These are phyloP conservation scores for Cylindrodendrum hubeiense DNA, from an alignment of 2,329 filamentous ascomycete species.

Conservation along the genomic window DNA sequence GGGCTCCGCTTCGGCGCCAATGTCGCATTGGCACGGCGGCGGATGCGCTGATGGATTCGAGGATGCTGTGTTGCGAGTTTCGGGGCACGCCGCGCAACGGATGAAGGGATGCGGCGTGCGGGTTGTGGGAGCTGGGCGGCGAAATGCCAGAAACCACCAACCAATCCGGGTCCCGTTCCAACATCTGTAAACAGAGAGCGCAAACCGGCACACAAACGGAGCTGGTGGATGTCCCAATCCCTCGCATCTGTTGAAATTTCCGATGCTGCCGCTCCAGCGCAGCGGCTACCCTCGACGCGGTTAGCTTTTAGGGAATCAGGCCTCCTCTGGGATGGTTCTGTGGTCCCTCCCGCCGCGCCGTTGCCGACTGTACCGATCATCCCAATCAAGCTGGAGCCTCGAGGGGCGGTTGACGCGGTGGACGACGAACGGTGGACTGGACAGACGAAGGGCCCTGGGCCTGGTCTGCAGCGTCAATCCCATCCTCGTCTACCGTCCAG, in stretches of 20 bases:
- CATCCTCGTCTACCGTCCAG: slow-evolving; percentile 4
- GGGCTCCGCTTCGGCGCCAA: slow-evolving; percentile 17
- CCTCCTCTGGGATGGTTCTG: slow-evolving; percentile 18
- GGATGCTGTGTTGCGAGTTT: slow-evolving; percentile 19
- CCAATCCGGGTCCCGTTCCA: not conserved
- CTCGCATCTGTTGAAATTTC: slow-evolving; percentile 16
- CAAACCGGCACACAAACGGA: not conserved
- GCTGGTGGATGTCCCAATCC: not conserved
- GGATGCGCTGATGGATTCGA: slow-evolving; percentile 7
- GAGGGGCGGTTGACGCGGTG: slow-evolving; percentile 32
- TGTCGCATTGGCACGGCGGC: slow-evolving; percentile 18
- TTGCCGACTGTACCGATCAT: slow-evolving; percentile 40
- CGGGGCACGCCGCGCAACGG: slow-evolving; percentile 14
- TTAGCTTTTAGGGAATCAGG: slow-evolving; percentile 21
- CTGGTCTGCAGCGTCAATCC: slow-evolving; percentile 23
- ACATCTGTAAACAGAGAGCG: not conserved
- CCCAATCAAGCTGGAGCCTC: slow-evolving; percentile 28
- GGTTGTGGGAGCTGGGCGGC: not conserved
- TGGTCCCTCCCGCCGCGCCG: slow-evolving; percentile 19
- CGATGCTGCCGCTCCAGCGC: slow-evolving; percentile 14
- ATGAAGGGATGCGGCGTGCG: slow-evolving; percentile 20
- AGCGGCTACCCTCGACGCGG: slow-evolving; percentile 9
- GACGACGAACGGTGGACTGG: slow-evolving; percentile 19
- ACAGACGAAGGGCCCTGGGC: slow-evolving; percentile 19
- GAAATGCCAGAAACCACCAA: not conserved